These are phyloP conservation scores for Arabis hirsuta DNA, from an alignment of 345 rosid species.

Conservation along the genomic window DNA sequence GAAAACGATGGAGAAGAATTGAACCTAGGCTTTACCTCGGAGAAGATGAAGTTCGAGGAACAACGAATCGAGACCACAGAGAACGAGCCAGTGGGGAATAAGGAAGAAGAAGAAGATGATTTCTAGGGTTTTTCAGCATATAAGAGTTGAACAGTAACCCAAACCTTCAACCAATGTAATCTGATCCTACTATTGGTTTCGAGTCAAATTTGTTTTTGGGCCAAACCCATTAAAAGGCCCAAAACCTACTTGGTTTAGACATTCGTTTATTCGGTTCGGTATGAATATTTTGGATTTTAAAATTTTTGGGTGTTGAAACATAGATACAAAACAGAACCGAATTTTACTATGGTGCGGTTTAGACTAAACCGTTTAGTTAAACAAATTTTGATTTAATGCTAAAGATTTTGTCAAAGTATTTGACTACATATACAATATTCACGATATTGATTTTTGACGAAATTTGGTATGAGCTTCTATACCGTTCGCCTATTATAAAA, in stretches of 20 bases:
- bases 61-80: constrained; percentile 19
- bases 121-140: constrained; percentile 27
- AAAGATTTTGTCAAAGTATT: no score
- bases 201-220: constrained; percentile 1
- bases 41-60: constrained; percentile 12
- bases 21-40: constrained; percentile 11
- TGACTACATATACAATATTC: no score
- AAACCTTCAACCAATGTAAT: neutral
- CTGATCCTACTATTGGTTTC: neutral
- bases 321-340: no score
- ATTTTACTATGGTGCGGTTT: no score
- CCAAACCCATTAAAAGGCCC: neutral
- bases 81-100: constrained; percentile 35
- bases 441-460: no score
- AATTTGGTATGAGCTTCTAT: no score
- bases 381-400: no score
- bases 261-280: no score
- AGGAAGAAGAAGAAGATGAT: neutral
- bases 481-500: no score
- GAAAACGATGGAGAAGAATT: neutral
- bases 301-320: no score
- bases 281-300: no score
- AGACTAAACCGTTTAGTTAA: no score
- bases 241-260: neutral
- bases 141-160: neutral